Conservation (phyloP, 2,329 filamentous ascomycete genomes). For the Paecilomyces dactylethromorphus region DNA sequence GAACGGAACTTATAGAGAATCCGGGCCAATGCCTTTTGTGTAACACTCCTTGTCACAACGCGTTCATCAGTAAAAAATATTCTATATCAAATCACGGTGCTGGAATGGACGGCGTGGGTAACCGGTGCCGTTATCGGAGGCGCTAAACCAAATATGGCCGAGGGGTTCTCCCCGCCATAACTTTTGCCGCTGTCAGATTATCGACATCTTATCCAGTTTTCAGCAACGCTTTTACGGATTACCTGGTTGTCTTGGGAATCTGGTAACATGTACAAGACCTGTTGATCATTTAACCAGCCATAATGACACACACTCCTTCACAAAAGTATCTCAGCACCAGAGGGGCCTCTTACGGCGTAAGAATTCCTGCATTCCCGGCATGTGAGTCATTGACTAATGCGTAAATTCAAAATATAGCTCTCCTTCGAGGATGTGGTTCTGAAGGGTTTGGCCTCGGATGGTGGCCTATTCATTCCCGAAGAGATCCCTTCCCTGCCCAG, state of each 20-base stretch:
- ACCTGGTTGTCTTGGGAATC: too few relatives aligned
- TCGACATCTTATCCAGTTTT: neutral
- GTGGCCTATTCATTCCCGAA: constrained; percentile 84
- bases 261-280: neutral
- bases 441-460: constrained; percentile 79
- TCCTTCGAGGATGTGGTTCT: constrained; percentile 89
- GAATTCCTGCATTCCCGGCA: neutral
- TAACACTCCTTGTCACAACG: neutral
- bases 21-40: neutral
- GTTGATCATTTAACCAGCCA: neutral
- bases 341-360: constrained; percentile 24
- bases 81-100: neutral
- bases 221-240: neutral
- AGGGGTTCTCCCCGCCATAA: neutral
- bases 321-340: constrained; percentile 28
- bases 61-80: neutral
- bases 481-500: constrained; percentile 61
- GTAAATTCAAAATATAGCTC: constrained; percentile 33
- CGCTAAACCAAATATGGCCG: neutral
- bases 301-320: constrained; percentile 21
- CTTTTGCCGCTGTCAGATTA: neutral
- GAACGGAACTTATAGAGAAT: neutral
- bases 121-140: neutral
- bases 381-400: neutral
- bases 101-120: neutral